phyloP scores from a whole-genome alignment of 106 monocot species.

The Platanthera guangdongensis region DNA sequence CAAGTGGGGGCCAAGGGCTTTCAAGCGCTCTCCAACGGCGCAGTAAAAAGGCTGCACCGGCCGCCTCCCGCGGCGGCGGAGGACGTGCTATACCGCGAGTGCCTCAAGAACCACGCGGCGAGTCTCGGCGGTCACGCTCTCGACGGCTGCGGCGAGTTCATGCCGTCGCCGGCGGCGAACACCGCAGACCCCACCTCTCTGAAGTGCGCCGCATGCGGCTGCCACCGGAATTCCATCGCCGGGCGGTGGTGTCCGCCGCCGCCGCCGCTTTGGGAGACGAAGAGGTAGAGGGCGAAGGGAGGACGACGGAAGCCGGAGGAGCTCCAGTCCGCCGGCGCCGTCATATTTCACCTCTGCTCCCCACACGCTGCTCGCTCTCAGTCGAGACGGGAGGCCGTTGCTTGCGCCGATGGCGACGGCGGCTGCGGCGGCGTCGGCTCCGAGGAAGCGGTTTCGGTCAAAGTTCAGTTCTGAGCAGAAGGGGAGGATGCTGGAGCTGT shows the following conservation, averaged over 20 bases:
- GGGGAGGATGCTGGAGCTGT: conserved; percentile 64
- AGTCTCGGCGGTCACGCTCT: conserved; percentile 57
- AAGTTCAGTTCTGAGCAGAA: conserved; percentile 77
- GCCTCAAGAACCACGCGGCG: conserved; percentile 79
- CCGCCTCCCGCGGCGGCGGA: too few species aligned
- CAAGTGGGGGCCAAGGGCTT: neutral
- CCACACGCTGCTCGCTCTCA: conserved; percentile 64
- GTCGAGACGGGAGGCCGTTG: conserved; percentile 19
- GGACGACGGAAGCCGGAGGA: conserved; percentile 1
- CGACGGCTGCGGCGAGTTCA: conserved; percentile 62
- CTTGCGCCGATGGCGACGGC: neutral
- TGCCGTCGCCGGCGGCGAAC: conserved; percentile 23
- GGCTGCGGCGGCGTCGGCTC: too few species aligned
- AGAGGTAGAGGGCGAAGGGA: neutral
- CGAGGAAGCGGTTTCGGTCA: conserved; percentile 59
- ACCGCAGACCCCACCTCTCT: conserved; percentile 33
- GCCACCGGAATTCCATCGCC: conserved; percentile 49
- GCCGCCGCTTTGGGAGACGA: conserved; percentile 57
- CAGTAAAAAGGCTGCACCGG: neutral
- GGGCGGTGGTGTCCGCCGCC: conserved; percentile 63
- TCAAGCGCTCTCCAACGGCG: neutral
- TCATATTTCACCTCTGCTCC: conserved; percentile 22
- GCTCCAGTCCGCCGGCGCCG: neutral
- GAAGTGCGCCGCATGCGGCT: conserved; percentile 45
- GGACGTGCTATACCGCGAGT: conserved; percentile 35